Conservation (phyloP, 129 eudicot genomes). For the Daucus carota region DNA sequence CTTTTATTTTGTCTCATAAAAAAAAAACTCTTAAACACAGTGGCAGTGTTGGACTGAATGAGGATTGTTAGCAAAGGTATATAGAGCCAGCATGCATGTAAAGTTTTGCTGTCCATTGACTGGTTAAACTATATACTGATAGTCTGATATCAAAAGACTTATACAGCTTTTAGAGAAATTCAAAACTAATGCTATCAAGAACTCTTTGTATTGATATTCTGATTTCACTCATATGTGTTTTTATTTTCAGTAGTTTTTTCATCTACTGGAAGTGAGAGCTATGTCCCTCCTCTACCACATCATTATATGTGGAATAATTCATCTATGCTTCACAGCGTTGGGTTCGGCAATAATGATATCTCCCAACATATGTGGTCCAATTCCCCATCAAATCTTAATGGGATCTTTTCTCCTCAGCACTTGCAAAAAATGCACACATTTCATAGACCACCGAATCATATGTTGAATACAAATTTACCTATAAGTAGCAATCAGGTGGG, state of each 20-base stretch:
- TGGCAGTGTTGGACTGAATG: conserved; percentile 40
- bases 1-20: too few relatives aligned
- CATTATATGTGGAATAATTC: conserved; percentile 79
- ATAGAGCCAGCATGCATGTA: conserved; percentile 1
- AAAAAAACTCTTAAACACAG: too few relatives aligned
- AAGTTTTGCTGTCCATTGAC: background rate
- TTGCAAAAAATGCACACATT: conserved; percentile 39
- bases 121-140: conserved; percentile 6
- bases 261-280: conserved; percentile 52
- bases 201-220: conserved; percentile 2
- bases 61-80: conserved; percentile 30
- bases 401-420: conserved; percentile 43
- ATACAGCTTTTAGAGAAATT: background rate
- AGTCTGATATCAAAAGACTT: background rate
- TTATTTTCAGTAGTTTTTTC: conserved; percentile 63
- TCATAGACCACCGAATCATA: conserved; percentile 65
- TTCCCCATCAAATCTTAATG: conserved; percentile 63
- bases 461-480: conserved; percentile 49
- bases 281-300: conserved; percentile 50
- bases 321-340: conserved; percentile 52
- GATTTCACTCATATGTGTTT: background rate
- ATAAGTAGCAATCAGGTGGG: conserved; percentile 66
- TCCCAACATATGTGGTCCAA: conserved; percentile 84
- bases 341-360: too few relatives aligned
- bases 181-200: background rate